Evolutionary conservation across 1,284 basidiomycete genomes (phyloP), one percentile per base, ranked within the genome.

Genomic region (Stereum hirsutum): DNA sequence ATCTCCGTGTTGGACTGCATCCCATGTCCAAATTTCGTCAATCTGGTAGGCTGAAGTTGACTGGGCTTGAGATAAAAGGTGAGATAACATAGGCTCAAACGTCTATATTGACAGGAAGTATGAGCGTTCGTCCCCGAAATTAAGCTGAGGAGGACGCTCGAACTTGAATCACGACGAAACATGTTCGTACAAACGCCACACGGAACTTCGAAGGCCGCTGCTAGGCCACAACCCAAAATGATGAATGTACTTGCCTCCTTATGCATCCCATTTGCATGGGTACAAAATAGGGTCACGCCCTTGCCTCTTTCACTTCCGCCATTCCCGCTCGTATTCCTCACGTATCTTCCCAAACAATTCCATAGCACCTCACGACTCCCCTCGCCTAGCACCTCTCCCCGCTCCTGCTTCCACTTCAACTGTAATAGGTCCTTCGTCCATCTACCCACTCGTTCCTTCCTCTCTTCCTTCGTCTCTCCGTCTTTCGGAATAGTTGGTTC

Each of bases 211-310:
- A n/a, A n/a, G n/a, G n/a, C n/a, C n/a, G n/a, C n/a, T n/a, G n/a
- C n/a, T n/a, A n/a, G n/a, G n/a, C n/a, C n/a, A n/a, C n/a, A n/a
- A n/a, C n/a, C n/a, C n/a, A n/a, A n/a, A n/a, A n/a, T n/a, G n/a
- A n/a, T 5, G 14, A 20, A 32, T 10, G 4, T 8, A 53, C 73
- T 48, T 45, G 79, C 87, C 75, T 90, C 85, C 60, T 91, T 91
- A 49, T 78, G 77, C 52, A 92, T 80, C 6, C 89, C 89, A 58
- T 85, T 91, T 1, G 85, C 88, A 54, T 91, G 89, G 6, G 75
- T 73, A 34, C 86, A 63, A 47, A 92, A 72, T 31, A 92, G 62
- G 0, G 86, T 90, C 30, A 84, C 32, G 0, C 79, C 75, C 15
- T 31, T 40, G 15, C 15, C 21, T 25, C 32, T 6, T 27, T n/a